These are phyloP conservation scores for Aspergillus hortae DNA, from an alignment of 2,329 filamentous ascomycete species.

Conservation along the genomic window DNA sequence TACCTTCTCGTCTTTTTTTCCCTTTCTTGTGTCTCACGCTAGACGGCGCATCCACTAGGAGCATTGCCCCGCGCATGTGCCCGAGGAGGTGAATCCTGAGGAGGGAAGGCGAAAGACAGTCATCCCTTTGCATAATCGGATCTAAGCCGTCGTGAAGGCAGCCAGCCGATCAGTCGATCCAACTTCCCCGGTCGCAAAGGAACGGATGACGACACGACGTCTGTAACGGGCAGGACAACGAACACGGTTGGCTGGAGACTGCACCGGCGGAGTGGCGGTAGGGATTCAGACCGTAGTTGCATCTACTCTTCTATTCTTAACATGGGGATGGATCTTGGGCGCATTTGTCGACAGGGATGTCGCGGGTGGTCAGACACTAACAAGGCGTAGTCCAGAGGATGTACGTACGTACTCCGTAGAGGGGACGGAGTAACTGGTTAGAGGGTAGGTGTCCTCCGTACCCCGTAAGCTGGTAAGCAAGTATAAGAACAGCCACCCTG, in stretches of 20 bases:
- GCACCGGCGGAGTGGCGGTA: too few relatives aligned
- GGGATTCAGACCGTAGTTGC: too few relatives aligned
- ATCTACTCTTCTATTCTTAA: too few relatives aligned
- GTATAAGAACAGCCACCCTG: too few relatives aligned
- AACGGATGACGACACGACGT: constrained; percentile 8
- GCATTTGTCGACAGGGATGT: too few relatives aligned
- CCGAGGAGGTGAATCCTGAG: neutral
- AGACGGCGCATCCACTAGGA: neutral
- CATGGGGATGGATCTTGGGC: too few relatives aligned
- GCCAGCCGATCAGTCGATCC: neutral
- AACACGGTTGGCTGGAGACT: neutral
- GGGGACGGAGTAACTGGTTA: too few relatives aligned
- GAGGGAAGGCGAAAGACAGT: neutral
- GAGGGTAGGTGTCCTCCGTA: too few relatives aligned
- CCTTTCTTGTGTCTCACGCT: neutral
- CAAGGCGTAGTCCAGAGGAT: too few relatives aligned
- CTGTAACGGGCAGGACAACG: neutral
- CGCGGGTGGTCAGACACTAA: too few relatives aligned
- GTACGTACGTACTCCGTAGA: too few relatives aligned
- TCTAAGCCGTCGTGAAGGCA: neutral
- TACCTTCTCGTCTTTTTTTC: neutral
- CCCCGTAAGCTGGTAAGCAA: too few relatives aligned
- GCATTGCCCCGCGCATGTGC: neutral
- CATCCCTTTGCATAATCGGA: neutral
- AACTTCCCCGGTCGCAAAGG: constrained; percentile 3